Conservation (phyloP, 805 yeast species). For the Wickerhamomyces queroliae region DNA sequence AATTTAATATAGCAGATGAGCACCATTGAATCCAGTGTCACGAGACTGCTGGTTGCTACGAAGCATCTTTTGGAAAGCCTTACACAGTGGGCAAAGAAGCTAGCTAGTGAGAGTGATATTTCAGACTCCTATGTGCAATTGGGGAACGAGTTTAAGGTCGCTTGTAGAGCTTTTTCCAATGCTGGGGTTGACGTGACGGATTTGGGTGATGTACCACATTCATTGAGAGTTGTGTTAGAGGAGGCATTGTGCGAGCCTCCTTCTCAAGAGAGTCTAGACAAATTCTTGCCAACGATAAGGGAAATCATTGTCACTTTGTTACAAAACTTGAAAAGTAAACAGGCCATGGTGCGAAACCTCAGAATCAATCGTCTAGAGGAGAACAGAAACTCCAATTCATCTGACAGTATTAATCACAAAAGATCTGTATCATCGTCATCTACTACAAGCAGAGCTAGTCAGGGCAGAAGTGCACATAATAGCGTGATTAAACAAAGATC, state of each 20-base stretch:
- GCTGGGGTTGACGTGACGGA: conserved; percentile 81
- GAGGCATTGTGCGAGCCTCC: conserved; percentile 82
- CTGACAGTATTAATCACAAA: conserved; percentile 8
- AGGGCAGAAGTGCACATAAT: no score
- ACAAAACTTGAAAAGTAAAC: conserved; percentile 77
- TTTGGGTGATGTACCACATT: conserved; percentile 85
- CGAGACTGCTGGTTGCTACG: conserved; percentile 78
- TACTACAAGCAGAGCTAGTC: neutral
- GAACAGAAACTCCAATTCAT: conserved; percentile 5
- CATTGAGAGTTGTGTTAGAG: conserved; percentile 74
- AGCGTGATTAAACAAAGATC: neutral
- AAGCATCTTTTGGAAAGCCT: conserved; percentile 81
- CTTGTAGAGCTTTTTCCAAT: conserved; percentile 70
- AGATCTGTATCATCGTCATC: conserved; percentile 4
- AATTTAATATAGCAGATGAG: conserved; percentile 21
- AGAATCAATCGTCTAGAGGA: conserved; percentile 23
- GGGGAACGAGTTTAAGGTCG: conserved; percentile 89
- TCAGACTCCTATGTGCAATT: conserved; percentile 87
- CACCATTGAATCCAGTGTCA: conserved; percentile 73
- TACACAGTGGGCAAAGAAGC: conserved; percentile 83
- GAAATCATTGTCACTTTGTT: conserved; percentile 78
- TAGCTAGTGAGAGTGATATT: conserved; percentile 77
- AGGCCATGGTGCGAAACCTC: conserved; percentile 43
- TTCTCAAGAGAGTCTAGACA: conserved; percentile 73
- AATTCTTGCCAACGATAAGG: conserved; percentile 77